Evolutionary conservation across 1,284 basidiomycete genomes (phyloP), one percentile per base, ranked within the genome.

Genomic region (Apiotrichum montevideense): DNA sequence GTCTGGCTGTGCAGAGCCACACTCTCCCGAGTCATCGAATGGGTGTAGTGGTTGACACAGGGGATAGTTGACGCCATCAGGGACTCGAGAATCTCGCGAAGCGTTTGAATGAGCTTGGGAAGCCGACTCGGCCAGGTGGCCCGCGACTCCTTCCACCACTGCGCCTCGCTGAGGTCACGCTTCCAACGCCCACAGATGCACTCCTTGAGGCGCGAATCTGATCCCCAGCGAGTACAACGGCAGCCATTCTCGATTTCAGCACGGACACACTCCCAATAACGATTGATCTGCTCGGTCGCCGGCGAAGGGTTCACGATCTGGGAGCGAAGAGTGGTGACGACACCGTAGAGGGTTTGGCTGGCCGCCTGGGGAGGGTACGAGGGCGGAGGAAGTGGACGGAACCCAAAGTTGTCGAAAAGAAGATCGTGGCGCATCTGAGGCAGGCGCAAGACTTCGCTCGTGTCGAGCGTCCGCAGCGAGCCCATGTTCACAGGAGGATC

Each of bases 401-500:
- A 74, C 15, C 69, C 71, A 35, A 71, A 64, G 47, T 62, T 67
- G 65, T 90, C 91, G 67, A 95, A 95, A 60, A 95, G 83, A 61
- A 95, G 82, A 76, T 96, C 92, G 72, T 96, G 92, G 45, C 91
- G 86, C 60, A 96, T 85, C 74, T 93, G 90, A 32, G 89, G 88
- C 70, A 92, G 92, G 56, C 87, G 84, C 59, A 95, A 81, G 64
- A 95, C 92, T 60, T 87, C 84, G 61, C 86, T 83, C 33, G 94
- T 79, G 72, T 96, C 91, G 46, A 96, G 80, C 70, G 92, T 88
- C 68, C 85, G 86, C 66, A 96, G 79, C 0, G 89, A 90, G 53
- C 85, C 83, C 47, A 87, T 81, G 67, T 90, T 93, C 72, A 95
- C 88, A 52, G 88, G 83, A 1, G 92, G 90, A 34, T 63, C 59